Percentiles rank a stretch among this genome's conserved stretches.
Conservation (phyloP, 2,329 filamentous ascomycete genomes). For the Alternaria tenuissima region DNA sequence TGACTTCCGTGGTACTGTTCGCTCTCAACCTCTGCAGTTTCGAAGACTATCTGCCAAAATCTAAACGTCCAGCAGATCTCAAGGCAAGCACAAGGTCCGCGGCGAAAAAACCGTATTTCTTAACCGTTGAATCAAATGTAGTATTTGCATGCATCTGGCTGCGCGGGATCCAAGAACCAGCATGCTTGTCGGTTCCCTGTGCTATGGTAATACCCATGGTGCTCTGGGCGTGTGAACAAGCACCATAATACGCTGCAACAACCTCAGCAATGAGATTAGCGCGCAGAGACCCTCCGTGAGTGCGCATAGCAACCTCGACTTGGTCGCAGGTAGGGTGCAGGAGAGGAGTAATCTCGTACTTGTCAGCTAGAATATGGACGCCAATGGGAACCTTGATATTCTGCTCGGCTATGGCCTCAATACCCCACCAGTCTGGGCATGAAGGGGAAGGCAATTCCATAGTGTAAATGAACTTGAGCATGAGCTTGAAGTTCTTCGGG, state of each 20-base stretch:
- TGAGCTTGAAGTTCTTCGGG: not conserved
- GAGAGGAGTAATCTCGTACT: not conserved
- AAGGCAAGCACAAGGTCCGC: not conserved
- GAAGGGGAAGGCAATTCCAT: not conserved
- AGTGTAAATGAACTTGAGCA: not conserved
- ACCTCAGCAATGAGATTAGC: not conserved
- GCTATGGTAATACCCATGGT: not conserved
- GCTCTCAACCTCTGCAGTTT: no score
- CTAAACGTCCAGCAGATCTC: not conserved
- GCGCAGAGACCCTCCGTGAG: not conserved
- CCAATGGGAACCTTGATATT: not conserved
- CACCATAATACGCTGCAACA: not conserved
- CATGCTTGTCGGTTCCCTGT: not conserved
- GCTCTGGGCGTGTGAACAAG: not conserved
- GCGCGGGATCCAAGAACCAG: no score
- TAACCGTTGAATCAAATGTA: no score
- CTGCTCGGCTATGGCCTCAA: no score
- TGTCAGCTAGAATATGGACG: not conserved
- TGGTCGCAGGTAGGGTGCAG: not conserved
- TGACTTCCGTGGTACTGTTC: no score
- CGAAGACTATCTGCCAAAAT: no score
- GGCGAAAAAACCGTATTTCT: not conserved
- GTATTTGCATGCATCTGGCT: no score
- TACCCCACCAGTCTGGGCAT: rapidly evolving
- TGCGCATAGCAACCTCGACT: not conserved